Evolutionary conservation across 176 grass and related monocot species (phyloP).

Genomic region (Rhynchospora tenuis): DNA sequence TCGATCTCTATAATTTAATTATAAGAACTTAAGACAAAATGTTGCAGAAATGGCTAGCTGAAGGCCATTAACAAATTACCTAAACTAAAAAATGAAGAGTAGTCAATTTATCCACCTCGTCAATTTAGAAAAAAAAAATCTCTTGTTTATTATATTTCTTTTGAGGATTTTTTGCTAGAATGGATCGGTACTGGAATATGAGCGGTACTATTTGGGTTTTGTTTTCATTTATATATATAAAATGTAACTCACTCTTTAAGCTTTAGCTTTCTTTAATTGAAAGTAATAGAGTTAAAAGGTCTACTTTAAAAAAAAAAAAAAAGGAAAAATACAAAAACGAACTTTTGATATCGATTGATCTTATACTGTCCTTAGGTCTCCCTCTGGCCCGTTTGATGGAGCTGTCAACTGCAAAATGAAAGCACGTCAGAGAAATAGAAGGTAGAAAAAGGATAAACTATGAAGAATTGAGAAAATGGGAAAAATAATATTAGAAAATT

Average conservation of each 20-base stretch:
- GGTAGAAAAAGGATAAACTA: neutral
- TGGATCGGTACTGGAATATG: too few relatives aligned
- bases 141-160: too few relatives aligned
- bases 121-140: neutral
- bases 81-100: neutral
- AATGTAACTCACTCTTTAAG: too few relatives aligned
- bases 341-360: slow-evolving; percentile 16
- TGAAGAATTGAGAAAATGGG: neutral
- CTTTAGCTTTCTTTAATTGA: too few relatives aligned
- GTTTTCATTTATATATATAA: too few relatives aligned
- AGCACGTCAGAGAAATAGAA: neutral
- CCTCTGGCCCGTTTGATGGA: slow-evolving; percentile 10
- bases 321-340: neutral
- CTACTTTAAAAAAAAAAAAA: too few relatives aligned
- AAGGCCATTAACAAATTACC: neutral
- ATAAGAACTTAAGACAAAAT: neutral
- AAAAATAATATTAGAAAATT: neutral
- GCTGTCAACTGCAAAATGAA: slow-evolving; percentile 36
- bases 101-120: neutral
- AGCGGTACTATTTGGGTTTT: too few relatives aligned
- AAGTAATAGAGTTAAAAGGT: too few relatives aligned
- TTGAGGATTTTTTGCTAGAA: too few relatives aligned
- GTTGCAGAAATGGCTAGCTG: neutral
- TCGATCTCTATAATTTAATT: neutral
- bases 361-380: neutral